These are phyloP conservation scores for Verbascum thapsus DNA, from an alignment of 257 asterid species.

Conservation along the genomic window DNA sequence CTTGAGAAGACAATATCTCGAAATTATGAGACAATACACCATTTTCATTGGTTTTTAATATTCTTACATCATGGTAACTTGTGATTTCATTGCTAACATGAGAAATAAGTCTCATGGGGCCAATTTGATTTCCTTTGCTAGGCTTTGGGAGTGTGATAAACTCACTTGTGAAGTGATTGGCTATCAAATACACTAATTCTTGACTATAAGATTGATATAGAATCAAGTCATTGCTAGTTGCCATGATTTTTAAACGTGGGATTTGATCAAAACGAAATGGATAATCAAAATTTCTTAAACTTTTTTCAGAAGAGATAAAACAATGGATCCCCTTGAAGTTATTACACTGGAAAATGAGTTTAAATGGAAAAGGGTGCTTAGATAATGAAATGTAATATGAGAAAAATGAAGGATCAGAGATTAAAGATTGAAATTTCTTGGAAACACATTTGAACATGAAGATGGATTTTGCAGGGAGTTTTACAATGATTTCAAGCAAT, in stretches of 20 bases:
- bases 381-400: slow-evolving; percentile 10
- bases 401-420: slow-evolving; percentile 29
- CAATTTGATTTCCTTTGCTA: background rate
- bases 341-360: slow-evolving; percentile 32
- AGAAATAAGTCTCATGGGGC: slow-evolving; percentile 28
- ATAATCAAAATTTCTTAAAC: background rate
- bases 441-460: slow-evolving; percentile 39
- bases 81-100: slow-evolving; percentile 9
- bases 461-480: slow-evolving; percentile 31
- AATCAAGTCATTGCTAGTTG: slow-evolving; percentile 37
- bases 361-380: slow-evolving; percentile 24
- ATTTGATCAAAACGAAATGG: slow-evolving; percentile 5
- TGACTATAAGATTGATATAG: slow-evolving; percentile 19
- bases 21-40: background rate
- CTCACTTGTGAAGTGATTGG: slow-evolving; percentile 31
- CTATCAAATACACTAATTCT: background rate
- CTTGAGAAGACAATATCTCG: slow-evolving; percentile 28
- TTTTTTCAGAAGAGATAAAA: background rate
- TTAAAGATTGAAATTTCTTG: slow-evolving; percentile 31
- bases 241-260: slow-evolving; percentile 12
- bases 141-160: slow-evolving; percentile 21
- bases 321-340: background rate
- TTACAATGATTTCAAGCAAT: slow-evolving; percentile 29
- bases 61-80: slow-evolving; percentile 14
- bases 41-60: background rate